These are phyloP conservation scores for Sistotremastrum suecicum DNA, from an alignment of 768 basidiomycete species.

Conservation along the genomic window DNA sequence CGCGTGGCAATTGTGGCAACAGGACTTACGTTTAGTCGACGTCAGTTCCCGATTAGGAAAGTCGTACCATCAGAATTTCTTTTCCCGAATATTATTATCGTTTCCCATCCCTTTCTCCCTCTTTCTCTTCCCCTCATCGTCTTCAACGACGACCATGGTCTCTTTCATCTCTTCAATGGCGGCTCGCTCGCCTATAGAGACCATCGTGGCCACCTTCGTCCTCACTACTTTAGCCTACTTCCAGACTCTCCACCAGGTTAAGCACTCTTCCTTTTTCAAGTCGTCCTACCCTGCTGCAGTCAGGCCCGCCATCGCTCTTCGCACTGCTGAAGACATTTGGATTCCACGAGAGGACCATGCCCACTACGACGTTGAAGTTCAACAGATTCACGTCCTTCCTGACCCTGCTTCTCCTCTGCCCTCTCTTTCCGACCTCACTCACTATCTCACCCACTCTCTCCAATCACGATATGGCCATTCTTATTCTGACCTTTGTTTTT, in stretches of 20 bases:
- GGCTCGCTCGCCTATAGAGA: slow-evolving; percentile 71
- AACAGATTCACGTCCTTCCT: slow-evolving; percentile 55
- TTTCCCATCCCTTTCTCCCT: not conserved
- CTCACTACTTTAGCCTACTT: slow-evolving; percentile 91
- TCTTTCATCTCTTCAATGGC: slow-evolving; percentile 17
- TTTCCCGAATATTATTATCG: not conserved
- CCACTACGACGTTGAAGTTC: slow-evolving; percentile 42
- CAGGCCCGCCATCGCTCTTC: slow-evolving; percentile 41
- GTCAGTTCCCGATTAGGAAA: not conserved
- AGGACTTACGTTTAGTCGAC: too few relatives aligned
- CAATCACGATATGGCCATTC: slow-evolving; percentile 27
- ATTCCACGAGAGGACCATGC: slow-evolving; percentile 31
- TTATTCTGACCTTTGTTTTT: slow-evolving; percentile 42
- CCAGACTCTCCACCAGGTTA: slow-evolving; percentile 80
- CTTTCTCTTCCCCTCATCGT: not conserved
- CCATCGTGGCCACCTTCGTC: slow-evolving; percentile 81
- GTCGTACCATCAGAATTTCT: not conserved
- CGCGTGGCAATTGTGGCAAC: too few relatives aligned
- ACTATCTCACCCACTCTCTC: slow-evolving; percentile 29
- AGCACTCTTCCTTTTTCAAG: slow-evolving; percentile 71
- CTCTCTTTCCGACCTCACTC: slow-evolving; percentile 36
- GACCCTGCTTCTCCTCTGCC: slow-evolving; percentile 18
- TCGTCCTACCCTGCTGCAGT: slow-evolving; percentile 33
- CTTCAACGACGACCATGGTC: not conserved
- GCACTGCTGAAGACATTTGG: slow-evolving; percentile 38